Conservation (phyloP, 495 filamentous ascomycete genomes). For the Achaetomiella virescens region DNA sequence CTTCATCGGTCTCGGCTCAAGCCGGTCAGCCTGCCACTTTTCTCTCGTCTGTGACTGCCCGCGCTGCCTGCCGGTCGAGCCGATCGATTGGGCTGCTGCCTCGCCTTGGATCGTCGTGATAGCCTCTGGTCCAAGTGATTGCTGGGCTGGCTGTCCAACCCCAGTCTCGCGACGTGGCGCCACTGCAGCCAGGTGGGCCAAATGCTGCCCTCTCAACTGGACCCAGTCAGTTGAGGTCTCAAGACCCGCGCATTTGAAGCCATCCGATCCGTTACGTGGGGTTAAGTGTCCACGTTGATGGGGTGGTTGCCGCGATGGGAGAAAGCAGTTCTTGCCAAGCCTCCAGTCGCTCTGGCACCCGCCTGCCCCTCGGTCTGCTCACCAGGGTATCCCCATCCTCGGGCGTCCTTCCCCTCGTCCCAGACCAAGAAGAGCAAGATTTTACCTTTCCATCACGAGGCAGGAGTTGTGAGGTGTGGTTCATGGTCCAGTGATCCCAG, state of each 20-base stretch:
- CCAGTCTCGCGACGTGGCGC: conserved; percentile 47
- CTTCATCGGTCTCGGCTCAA: background rate
- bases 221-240: conserved; percentile 8
- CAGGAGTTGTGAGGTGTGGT: conserved; percentile 1
- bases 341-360: conserved; percentile 9
- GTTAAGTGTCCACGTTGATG: conserved; percentile 13
- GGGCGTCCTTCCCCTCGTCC: background rate
- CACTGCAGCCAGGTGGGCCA: conserved; percentile 36
- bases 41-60: background rate
- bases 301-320: conserved; percentile 14
- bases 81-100: conserved; percentile 10
- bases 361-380: conserved; percentile 18
- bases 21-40: background rate
- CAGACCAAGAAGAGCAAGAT: conserved; percentile 2
- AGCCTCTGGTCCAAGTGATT: conserved; percentile 18
- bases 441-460: conserved; percentile 5
- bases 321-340: conserved; percentile 20
- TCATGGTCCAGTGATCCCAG: background rate
- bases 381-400: conserved; percentile 16
- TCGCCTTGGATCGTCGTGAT: conserved; percentile 21
- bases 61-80: background rate
- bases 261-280: conserved; percentile 17
- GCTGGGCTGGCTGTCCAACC: conserved; percentile 31
- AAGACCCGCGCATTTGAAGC: conserved; percentile 22
- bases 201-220: conserved; percentile 21